Conservation (phyloP, 2,329 filamentous ascomycete genomes). For the Penicillium vulpinum region DNA sequence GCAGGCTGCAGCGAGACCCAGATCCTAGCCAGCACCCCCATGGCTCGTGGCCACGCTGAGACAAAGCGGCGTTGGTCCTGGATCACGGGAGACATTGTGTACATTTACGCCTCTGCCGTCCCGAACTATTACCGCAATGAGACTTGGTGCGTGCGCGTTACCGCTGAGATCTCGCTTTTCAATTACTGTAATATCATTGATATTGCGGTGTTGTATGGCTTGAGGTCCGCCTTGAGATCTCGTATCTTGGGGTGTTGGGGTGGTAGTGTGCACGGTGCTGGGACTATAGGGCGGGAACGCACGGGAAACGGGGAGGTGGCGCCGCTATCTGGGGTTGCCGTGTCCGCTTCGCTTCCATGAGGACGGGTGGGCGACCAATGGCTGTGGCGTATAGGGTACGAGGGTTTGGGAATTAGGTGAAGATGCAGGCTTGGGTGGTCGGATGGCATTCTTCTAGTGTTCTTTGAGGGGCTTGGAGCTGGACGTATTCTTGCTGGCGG, state of each 20-base stretch:
- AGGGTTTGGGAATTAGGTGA: constrained; percentile 4
- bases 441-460: background rate
- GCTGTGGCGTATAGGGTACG: constrained; percentile 37
- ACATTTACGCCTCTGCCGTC: constrained; percentile 9
- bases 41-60: constrained; percentile 14
- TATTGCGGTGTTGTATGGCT: background rate
- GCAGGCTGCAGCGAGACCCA: constrained; percentile 8
- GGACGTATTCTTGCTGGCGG: background rate
- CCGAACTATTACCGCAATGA: background rate
- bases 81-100: constrained; percentile 25
- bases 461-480: background rate
- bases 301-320: constrained; percentile 3
- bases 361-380: constrained; percentile 45
- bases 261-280: constrained; percentile 21
- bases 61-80: constrained; percentile 1
- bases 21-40: constrained; percentile 23
- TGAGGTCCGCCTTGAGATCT: background rate
- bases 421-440: background rate
- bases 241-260: background rate
- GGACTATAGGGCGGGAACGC: background rate
- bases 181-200: background rate
- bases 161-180: background rate
- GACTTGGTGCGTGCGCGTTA: background rate
- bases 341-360: constrained; percentile 44
- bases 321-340: constrained; percentile 44